A percentile compares a stretch with the other conserved stretches of the same genome.
These are phyloP conservation scores for Ustilago loliicola DNA, from an alignment of 1,284 basidiomycete species.

Conservation along the genomic window DNA sequence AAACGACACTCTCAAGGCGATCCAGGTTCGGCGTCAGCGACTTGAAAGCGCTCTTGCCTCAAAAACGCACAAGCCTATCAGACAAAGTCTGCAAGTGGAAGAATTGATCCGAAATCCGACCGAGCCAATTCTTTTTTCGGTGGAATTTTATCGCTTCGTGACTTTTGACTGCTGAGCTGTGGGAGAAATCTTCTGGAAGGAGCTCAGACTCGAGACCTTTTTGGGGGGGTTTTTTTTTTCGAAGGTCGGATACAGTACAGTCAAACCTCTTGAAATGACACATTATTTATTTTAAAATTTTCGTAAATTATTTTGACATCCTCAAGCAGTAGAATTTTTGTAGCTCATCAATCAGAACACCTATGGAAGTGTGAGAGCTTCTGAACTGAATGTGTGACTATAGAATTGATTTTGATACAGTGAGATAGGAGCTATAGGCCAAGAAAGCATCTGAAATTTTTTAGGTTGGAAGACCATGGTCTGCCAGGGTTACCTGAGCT, in stretches of 20 bases:
- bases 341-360: too few relatives aligned
- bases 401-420: too few relatives aligned
- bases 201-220: not conserved
- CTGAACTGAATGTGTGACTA: too few relatives aligned
- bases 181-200: not conserved
- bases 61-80: not conserved
- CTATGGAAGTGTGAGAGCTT: too few relatives aligned
- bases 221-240: not conserved
- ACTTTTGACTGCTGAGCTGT: not conserved
- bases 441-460: too few relatives aligned
- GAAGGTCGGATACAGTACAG: not conserved
- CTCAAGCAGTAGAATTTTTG: too few relatives aligned
- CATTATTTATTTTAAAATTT: too few relatives aligned
- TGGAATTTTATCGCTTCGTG: not conserved
- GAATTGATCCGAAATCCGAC: conserved; percentile 37
- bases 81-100: not conserved
- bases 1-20: not conserved
- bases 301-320: too few relatives aligned
- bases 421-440: too few relatives aligned
- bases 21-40: not conserved
- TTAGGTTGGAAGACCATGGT: too few relatives aligned
- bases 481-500: too few relatives aligned
- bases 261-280: too few relatives aligned
- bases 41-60: not conserved
- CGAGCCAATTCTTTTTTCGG: conserved; percentile 16